Evolutionary conservation across 352 stramenopile species (phyloP).

Genomic region (Stramenopiles sp.): DNA sequence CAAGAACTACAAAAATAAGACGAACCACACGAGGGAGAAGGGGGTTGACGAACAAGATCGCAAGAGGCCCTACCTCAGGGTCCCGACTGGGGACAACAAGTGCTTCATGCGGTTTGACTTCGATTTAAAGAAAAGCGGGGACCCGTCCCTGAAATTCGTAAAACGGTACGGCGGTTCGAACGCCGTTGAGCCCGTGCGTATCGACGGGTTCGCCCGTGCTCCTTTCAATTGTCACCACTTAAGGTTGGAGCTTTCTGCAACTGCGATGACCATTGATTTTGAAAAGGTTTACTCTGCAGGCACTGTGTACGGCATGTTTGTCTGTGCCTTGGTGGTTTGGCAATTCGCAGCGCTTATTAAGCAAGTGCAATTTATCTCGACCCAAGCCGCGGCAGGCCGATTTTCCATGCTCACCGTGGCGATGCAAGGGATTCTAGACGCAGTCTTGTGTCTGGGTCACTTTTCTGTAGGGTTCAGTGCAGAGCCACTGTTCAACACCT

Average conservation of each 20-base stretch:
- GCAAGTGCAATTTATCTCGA: not conserved
- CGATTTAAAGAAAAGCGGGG: not conserved
- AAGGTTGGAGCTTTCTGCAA: not conserved
- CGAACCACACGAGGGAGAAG: not conserved
- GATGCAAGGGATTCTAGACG: slow-evolving; percentile 65
- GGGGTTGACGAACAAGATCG: not conserved
- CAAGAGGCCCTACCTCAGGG: not conserved
- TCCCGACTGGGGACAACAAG: not conserved
- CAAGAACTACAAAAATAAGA: not conserved
- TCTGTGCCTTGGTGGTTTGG: not conserved
- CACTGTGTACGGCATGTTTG: not conserved
- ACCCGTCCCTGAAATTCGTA: not conserved
- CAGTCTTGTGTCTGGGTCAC: slow-evolving; percentile 78
- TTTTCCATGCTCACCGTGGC: slow-evolving; percentile 46
- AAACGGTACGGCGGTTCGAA: not conserved
- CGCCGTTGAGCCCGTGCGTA: not conserved
- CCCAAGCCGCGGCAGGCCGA: not conserved
- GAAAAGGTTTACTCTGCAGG: not conserved
- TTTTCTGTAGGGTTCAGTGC: slow-evolving; percentile 79
- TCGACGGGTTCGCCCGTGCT: not conserved
- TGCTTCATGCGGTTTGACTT: not conserved
- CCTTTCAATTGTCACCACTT: not conserved
- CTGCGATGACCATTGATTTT: not conserved
- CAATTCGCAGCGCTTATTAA: not conserved
- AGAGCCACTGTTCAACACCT: slow-evolving; percentile 81